Percentiles rank a stretch among this genome's conserved stretches.
Evolutionary conservation across 345 rosid genomes (phyloP).

Genomic region (Eucalyptus fibrosa): DNA sequence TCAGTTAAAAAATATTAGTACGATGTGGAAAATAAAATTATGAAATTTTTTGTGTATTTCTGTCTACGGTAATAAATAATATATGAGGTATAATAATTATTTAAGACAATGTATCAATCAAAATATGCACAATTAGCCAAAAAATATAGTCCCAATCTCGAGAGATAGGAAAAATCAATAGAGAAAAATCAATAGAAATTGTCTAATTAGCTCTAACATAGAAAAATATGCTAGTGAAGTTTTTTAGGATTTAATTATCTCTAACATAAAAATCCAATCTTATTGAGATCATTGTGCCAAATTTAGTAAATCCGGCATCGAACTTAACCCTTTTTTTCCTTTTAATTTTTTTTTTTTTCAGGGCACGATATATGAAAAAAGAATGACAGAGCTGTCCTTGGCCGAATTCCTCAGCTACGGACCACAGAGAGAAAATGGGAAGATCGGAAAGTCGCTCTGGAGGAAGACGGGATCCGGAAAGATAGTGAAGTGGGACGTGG

Average conservation of each 20-base stretch:
- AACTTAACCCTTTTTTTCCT: neutral
- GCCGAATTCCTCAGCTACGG: slow-evolving; percentile 72
- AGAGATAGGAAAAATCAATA: neutral
- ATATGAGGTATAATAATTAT: no score
- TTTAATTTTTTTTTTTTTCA: slow-evolving; percentile 2
- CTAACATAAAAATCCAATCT: neutral
- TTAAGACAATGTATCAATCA: no score
- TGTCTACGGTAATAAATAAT: no score
- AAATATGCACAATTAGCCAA: neutral
- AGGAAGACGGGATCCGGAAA: slow-evolving; percentile 76
- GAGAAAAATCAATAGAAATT: no score
- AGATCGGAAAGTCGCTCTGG: slow-evolving; percentile 36
- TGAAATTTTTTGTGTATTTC: neutral
- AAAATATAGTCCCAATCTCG: no score
- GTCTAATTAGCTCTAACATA: neutral
- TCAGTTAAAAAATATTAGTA: neutral
- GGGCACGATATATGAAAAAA: slow-evolving; percentile 67
- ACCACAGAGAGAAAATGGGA: slow-evolving; percentile 41
- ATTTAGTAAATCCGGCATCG: neutral
- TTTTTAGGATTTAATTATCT: neutral
- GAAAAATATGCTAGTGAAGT: neutral
- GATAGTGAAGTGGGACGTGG: slow-evolving; percentile 57
- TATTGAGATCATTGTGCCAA: neutral
- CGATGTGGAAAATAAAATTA: neutral
- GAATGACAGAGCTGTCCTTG: slow-evolving; percentile 60